These are phyloP conservation scores for Solanum appendiculatum DNA, from an alignment of 257 asterid species.

Conservation along the genomic window DNA sequence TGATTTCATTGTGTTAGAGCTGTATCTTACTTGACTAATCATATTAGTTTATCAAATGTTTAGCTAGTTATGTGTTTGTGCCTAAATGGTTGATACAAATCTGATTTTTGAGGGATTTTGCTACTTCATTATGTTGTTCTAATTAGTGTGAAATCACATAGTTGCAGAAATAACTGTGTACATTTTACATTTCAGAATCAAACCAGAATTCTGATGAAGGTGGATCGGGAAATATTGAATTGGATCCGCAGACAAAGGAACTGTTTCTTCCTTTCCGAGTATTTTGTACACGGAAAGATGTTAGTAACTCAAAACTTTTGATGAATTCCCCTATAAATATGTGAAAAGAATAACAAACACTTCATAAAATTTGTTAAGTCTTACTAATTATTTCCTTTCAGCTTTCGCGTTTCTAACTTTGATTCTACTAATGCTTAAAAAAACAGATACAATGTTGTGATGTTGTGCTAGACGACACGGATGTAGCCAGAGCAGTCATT, in stretches of 20 bases:
- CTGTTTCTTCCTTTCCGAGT: constrained; percentile 75
- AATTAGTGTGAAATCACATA: not conserved
- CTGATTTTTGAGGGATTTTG: not conserved
- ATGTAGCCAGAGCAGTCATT: constrained; percentile 47
- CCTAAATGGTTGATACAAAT: not conserved
- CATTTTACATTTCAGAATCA: constrained; percentile 29
- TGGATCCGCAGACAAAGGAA: constrained; percentile 42
- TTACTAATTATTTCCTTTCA: not conserved
- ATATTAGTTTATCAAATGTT: not conserved
- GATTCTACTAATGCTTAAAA: not conserved
- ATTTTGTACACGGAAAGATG: constrained; percentile 68
- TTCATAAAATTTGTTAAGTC: not conserved
- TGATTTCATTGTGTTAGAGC: not conserved
- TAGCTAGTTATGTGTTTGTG: not conserved
- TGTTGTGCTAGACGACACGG: constrained; percentile 61
- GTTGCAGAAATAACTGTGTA: not conserved
- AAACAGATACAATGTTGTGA: constrained; percentile 58
- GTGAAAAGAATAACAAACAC: not conserved
- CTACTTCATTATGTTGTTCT: not conserved
- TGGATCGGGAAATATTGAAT: constrained; percentile 5
- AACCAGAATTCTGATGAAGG: constrained; percentile 26
- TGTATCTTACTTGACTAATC: not conserved
- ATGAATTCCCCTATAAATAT: not conserved
- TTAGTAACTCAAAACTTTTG: constrained; percentile 6
- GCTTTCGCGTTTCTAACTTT: not conserved